Evolutionary conservation across 169 alveolate genomes (phyloP), one percentile per base, ranked within the genome.

Genomic region (Plasmodium falciparum): DNA sequence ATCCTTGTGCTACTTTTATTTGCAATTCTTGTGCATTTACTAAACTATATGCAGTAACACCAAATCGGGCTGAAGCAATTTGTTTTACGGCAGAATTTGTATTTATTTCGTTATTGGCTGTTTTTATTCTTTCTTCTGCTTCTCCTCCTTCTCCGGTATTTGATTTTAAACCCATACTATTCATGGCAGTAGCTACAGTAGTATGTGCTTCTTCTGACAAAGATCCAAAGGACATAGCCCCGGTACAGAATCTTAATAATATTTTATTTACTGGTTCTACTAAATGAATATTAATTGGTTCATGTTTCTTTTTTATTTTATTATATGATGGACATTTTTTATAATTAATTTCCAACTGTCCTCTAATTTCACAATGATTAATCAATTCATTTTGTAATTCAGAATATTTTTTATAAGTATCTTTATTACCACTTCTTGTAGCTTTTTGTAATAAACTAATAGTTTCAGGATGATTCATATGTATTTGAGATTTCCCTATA

Each of bases 61-160:
- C 96, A 71, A 95, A 95, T n/a, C 97, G 86, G 9, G 96, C 97
- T 5, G 93, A 65, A 0, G 97, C 97, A 24, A 83, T 93, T 90
- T 95, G 95, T 88, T 93, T 95, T 72, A 95, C 93, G 45, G 91
- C 93, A 17, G 96, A 92, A 49, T 92, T 91, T 59, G 89, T 66
- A 24, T 74, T 89, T 13, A 93, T 66, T 17, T 75, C 92, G 26
- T 24, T 56, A 0, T 50, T 12, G 0, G 58, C 61, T 26, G n/a
- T 6, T 61, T 43, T 69, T n/a, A 86, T 86, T 61, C 96, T 72
- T 5, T 89, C 95, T 13, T 80, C 93, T 20, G 92, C 94, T 62
- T 93, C 97, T 29, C 97, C 97, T 9, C 97, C 97, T 74, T 95
- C 97, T 2, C 97, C 97, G 47, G 96, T 94, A 73, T 94, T 94